Conservation (phyloP, 2,329 filamentous ascomycete species). For the Aspergillus aculeatus region DNA sequence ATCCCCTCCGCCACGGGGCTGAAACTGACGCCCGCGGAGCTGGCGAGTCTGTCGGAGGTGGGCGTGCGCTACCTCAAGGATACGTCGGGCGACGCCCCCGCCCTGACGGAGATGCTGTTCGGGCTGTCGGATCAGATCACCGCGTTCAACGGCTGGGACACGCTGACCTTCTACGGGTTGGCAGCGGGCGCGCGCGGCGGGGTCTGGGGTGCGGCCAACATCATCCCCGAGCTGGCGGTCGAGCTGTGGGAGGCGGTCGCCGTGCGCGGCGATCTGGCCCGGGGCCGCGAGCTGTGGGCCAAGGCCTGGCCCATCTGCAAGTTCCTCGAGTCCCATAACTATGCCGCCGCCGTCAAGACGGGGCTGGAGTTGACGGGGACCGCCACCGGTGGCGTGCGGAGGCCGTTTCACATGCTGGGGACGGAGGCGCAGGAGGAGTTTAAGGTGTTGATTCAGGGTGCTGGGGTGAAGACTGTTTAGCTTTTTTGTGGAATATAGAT, state of each 20-base stretch:
- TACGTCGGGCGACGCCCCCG: constrained; percentile 53
- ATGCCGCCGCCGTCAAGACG: constrained; percentile 50
- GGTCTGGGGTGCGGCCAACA: constrained; percentile 53
- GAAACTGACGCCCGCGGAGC: constrained; percentile 42
- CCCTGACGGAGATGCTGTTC: constrained; percentile 52
- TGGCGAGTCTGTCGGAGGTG: constrained; percentile 46
- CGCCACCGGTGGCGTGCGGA: constrained; percentile 50
- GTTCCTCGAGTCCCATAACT: constrained; percentile 51
- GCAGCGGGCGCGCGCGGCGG: constrained; percentile 51
- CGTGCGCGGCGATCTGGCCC: constrained; percentile 44
- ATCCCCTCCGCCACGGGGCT: constrained; percentile 51
- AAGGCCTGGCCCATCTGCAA: constrained; percentile 54
- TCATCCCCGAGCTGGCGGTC: constrained; percentile 51
- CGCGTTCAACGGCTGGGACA: constrained; percentile 56
- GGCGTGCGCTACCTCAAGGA: constrained; percentile 55
- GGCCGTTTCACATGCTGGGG: constrained; percentile 48
- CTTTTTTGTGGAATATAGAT: too few species aligned
- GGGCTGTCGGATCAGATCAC: constrained; percentile 44
- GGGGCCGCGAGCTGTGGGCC: constrained; percentile 48
- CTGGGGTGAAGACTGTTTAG: constrained; percentile 37
- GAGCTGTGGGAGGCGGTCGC: constrained; percentile 51
- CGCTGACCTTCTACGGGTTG: constrained; percentile 54
- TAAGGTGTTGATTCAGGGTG: constrained; percentile 38
- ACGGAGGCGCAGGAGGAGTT: constrained; percentile 36
- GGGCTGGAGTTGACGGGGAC: constrained; percentile 50